These are phyloP conservation scores for Agrostemma githago DNA, from an alignment of 148 eudicot species.

Conservation along the genomic window DNA sequence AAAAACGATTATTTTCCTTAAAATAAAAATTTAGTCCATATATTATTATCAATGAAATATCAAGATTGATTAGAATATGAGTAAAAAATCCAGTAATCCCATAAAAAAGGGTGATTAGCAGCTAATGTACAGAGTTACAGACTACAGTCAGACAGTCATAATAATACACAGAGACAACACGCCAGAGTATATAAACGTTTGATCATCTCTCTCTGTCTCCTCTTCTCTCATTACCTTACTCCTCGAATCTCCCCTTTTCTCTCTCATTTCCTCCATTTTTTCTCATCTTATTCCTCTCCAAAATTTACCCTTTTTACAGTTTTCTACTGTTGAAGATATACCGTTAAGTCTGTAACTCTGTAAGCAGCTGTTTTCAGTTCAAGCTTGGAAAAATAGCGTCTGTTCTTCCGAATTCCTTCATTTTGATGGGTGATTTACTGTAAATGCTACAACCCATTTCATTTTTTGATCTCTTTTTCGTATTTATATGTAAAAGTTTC, in stretches of 20 bases:
- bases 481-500: background rate
- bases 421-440: background rate
- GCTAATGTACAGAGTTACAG: background rate
- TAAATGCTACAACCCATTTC: background rate
- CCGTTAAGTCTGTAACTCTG: no score
- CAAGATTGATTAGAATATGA: no score
- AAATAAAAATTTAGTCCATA: no score
- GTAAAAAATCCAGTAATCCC: no score
- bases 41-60: no score
- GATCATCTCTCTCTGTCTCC: constrained; percentile 16
- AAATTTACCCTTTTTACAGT: background rate
- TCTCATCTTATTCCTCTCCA: background rate
- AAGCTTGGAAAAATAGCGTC: background rate
- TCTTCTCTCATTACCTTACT: constrained; percentile 9
- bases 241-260: constrained; percentile 22
- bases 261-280: background rate
- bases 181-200: background rate
- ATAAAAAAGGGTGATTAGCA: background rate
- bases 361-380: background rate
- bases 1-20: no score
- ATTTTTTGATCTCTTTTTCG: background rate
- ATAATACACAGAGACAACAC: background rate
- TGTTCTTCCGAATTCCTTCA: background rate
- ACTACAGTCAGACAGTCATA: background rate
- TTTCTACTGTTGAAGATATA: background rate